phyloP scores from a whole-genome alignment of 1,284 basidiomycete species.

The Phlebopus sp. region DNA sequence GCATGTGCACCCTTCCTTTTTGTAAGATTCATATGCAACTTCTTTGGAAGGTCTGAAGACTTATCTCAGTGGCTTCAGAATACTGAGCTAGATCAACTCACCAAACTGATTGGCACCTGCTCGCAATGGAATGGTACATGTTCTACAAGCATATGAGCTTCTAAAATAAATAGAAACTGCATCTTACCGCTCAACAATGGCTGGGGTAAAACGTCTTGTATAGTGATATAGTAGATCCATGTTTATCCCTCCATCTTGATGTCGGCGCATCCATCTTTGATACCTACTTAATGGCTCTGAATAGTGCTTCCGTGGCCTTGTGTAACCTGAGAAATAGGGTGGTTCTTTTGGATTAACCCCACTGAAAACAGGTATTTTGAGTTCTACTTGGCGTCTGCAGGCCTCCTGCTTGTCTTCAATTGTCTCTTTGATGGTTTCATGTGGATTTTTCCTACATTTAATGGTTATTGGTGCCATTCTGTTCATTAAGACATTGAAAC shows the following conservation, averaged over 20 bases:
- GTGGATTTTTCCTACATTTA: constrained; percentile 49
- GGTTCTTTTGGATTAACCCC: constrained; percentile 31
- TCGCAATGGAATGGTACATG: constrained; percentile 45
- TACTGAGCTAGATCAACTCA: constrained; percentile 20
- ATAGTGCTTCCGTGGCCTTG: constrained; percentile 41
- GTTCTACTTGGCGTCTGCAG: constrained; percentile 30
- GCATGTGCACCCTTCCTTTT: constrained; percentile 22
- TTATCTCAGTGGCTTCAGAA: background rate
- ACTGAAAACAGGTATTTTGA: constrained; percentile 42
- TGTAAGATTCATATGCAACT: constrained; percentile 34
- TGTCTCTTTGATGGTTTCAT: constrained; percentile 34
- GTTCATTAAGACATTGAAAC: background rate
- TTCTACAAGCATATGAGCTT: constrained; percentile 33
- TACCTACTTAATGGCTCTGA: constrained; percentile 51
- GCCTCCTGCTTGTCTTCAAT: constrained; percentile 32
- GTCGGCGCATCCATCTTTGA: constrained; percentile 51
- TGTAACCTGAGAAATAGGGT: constrained; percentile 43
- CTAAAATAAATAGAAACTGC: background rate
- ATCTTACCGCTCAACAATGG: constrained; percentile 51
- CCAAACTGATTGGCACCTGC: constrained; percentile 47
- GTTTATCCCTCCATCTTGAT: constrained; percentile 18
- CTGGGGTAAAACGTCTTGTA: constrained; percentile 38
- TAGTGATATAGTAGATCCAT: constrained; percentile 46
- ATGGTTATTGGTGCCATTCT: constrained; percentile 6
- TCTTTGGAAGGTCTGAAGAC: constrained; percentile 41